Percentiles rank a stretch among this genome's conserved stretches.
These are phyloP conservation scores for Corniculantispora saksenae DNA, from an alignment of 2,329 filamentous ascomycete genomes.

Conservation along the genomic window DNA sequence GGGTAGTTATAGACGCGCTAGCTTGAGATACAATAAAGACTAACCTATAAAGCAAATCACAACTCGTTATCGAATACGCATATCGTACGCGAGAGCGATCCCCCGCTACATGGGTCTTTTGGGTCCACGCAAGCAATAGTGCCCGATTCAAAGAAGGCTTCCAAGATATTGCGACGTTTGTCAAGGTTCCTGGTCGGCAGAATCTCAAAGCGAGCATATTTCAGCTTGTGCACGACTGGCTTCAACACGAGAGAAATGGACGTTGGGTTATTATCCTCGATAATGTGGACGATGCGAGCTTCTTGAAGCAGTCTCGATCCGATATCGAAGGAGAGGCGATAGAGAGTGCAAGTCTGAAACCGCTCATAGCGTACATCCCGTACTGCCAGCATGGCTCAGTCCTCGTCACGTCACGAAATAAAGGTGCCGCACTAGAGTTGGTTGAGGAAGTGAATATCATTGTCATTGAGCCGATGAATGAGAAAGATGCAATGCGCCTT, in stretches of 20 bases:
- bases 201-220: conserved; percentile 35
- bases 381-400: too few species aligned
- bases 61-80: conserved; percentile 38
- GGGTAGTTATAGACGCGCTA: conserved; percentile 17
- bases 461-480: conserved; percentile 20
- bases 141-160: conserved; percentile 37
- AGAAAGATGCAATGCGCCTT: conserved; percentile 20
- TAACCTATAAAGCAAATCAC: conserved; percentile 26
- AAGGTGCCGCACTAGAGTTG: conserved; percentile 20
- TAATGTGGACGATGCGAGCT: conserved; percentile 23
- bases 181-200: conserved; percentile 32
- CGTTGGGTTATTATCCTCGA: conserved; percentile 28
- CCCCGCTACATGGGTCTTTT: conserved; percentile 38
- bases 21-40: neutral
- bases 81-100: conserved; percentile 29
- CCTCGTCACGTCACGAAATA: conserved; percentile 23
- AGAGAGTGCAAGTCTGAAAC: neutral
- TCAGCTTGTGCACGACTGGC: conserved; percentile 32
- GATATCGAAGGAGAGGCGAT: neutral
- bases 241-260: conserved; percentile 25
- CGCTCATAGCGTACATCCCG: conserved; percentile 22
- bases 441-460: conserved; percentile 20
- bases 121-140: conserved; percentile 36
- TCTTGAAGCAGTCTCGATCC: neutral
- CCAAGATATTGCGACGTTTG: conserved; percentile 34